Evolutionary conservation across 169 alveolate genomes (phyloP), one percentile per base, ranked within the genome.

Genomic region (Cryptosporidium sp.): DNA sequence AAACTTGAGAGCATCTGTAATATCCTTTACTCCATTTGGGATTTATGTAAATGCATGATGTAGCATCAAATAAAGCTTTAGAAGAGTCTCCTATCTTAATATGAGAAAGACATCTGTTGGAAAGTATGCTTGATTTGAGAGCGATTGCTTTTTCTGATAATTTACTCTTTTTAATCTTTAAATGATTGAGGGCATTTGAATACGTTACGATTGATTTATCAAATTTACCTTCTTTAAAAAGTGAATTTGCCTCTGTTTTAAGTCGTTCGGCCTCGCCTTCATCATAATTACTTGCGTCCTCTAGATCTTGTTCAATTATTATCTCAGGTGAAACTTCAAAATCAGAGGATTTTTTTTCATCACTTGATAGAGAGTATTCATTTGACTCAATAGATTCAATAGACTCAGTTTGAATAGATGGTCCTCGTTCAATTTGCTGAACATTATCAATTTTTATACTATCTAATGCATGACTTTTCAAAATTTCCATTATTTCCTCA

Each of bases 11-110:
- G n/a, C 65, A 80, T 65, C 89, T 80, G 59, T 39, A 80, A 33
- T 80, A 80, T 2, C 89, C 89, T 67, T 80, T 80, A 31, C 89
- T 80, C 89, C 89, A 80, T 1, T 58, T 41, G 6, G 89, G 89
- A 29, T 80, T 62, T 31, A 80, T 29, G 41, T 80, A 43, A 26
- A 62, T 80, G 21, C 89, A 80, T 16, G 50, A 39, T 7, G 1
- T 48, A 39, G 89, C 61, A 65, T 80, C 89, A 31, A 61, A 33
- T 33, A 80, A 33, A 12, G 89, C 89, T 23, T 80, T 80, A 14
- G 51, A 37, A 29, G 12, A 39, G 26, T 80, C 89, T n/a, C 68
- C 51, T 26, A 39, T 29, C n/a, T 80, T 59, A 14, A 80, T 80
- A 48, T 80, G 23, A 8, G 89, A 69, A 21, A 59, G 75, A 65